Evolutionary conservation across 768 basidiomycete genomes (phyloP).

Genomic region (Chalciporus chontae): DNA sequence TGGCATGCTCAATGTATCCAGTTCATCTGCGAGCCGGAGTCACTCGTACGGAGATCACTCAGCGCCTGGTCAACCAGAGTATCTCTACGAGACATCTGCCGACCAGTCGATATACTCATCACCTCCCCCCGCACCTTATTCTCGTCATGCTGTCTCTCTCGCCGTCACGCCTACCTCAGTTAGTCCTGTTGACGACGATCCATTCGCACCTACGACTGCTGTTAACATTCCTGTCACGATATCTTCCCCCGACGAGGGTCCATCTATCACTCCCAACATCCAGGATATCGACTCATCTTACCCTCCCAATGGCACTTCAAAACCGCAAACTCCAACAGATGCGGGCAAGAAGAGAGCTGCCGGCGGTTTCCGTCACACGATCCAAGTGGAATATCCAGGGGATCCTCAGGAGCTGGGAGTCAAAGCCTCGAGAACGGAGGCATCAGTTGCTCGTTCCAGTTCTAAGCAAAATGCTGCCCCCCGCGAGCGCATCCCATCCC

Average conservation of each 20-base stretch:
- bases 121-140: constrained; percentile 30
- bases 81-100: constrained; percentile 68
- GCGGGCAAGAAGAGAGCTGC: constrained; percentile 43
- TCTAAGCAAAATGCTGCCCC: constrained; percentile 13
- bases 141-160: constrained; percentile 39
- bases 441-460: constrained; percentile 6
- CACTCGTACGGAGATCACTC: constrained; percentile 50
- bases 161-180: constrained; percentile 42
- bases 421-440: constrained; percentile 18
- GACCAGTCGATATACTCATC: constrained; percentile 51
- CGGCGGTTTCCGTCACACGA: constrained; percentile 75
- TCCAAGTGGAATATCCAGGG: constrained; percentile 90
- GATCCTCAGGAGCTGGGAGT: constrained; percentile 35
- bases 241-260: constrained; percentile 26
- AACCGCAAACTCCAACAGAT: constrained; percentile 40
- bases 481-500: constrained; percentile 19
- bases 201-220: constrained; percentile 51
- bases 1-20: constrained; percentile 33
- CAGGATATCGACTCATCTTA: constrained; percentile 19
- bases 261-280: constrained; percentile 14
- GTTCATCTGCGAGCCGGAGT: constrained; percentile 36
- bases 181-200: constrained; percentile 58
- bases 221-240: constrained; percentile 28
- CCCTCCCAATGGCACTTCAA: constrained; percentile 26
- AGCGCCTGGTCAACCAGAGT: constrained; percentile 52